These are phyloP conservation scores for Fusarium nelsonii DNA, from an alignment of 2,329 filamentous ascomycete species.

Conservation along the genomic window DNA sequence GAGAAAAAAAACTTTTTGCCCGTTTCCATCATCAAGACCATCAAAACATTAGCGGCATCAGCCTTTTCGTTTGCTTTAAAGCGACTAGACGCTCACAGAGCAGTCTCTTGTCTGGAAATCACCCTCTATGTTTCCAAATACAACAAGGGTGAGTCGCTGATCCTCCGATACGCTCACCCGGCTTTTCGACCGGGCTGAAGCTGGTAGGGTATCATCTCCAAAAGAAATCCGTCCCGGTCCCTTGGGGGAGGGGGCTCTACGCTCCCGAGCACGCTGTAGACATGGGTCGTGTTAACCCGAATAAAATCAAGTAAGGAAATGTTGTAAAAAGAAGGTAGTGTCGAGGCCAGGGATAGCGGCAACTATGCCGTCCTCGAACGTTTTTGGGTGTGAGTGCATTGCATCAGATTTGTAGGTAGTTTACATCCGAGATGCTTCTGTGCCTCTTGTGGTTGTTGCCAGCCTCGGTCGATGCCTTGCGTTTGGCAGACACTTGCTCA, in stretches of 20 bases:
- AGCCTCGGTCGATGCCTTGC: constrained; percentile 64
- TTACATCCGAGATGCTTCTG: constrained; percentile 70
- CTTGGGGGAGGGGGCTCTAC: constrained; percentile 39
- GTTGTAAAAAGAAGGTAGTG: constrained; percentile 37
- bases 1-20: constrained; percentile 38
- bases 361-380: constrained; percentile 62
- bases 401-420: constrained; percentile 60
- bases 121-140: not conserved
- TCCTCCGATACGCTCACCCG: constrained; percentile 41
- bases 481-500: constrained; percentile 63
- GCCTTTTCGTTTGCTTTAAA: constrained; percentile 23
- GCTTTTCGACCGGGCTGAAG: constrained; percentile 41
- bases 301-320: constrained; percentile 36
- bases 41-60: constrained; percentile 47
- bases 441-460: constrained; percentile 65
- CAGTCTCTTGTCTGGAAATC: constrained; percentile 17
- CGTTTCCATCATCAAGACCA: constrained; percentile 38
- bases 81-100: constrained; percentile 38
- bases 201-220: constrained; percentile 42
- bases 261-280: constrained; percentile 39
- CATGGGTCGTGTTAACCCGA: constrained; percentile 37
- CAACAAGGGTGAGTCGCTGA: constrained; percentile 24
- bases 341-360: constrained; percentile 60
- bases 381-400: constrained; percentile 45
- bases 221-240: constrained; percentile 37